Evolutionary conservation across 306 rosid genomes (phyloP), one percentile per base, ranked within the genome.

Genomic region (Sesbania bispinosa): DNA sequence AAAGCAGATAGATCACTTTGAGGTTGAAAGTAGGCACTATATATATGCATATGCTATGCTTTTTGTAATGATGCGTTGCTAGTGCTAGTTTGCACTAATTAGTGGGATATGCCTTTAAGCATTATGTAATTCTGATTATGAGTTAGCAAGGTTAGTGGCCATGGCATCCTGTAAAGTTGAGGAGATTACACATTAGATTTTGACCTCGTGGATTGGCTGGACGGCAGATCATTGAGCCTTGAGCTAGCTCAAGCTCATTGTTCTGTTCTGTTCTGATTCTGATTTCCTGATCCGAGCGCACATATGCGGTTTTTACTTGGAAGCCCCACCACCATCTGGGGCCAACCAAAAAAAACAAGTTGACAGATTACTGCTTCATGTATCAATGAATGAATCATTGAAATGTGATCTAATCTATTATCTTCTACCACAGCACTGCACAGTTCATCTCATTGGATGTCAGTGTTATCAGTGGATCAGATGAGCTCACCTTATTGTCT

Each of bases 51-150:
- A n/a, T n/a, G n/a, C n/a, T n/a, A n/a, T n/a, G n/a, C 80, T 80
- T 83, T n/a, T 73, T 83, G 71, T 23, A 78, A 85, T 84, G 83
- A 64, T 80, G 83, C 77, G 58, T 79, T 63, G 46, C 19, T 58
- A n/a, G n/a, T n/a, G n/a, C n/a, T n/a, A 43, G 59, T 66, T 55
- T 71, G 61, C 69, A 43, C 75, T 50, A 72, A 67, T 68, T 33
- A 47, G 60, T 62, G 75, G 80, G 45, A n/a, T n/a, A n/a, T n/a
- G n/a, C n/a, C n/a, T n/a, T n/a, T n/a, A n/a, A n/a, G n/a, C n/a
- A n/a, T n/a, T n/a, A n/a, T n/a, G n/a, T n/a, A n/a, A n/a, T n/a
- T n/a, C n/a, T n/a, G n/a, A n/a, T n/a, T n/a, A n/a, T n/a, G n/a
- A n/a, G n/a, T n/a, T n/a, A n/a, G n/a, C n/a, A n/a, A n/a, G n/a